Percentiles rank a stretch among this genome's conserved stretches.
Evolutionary conservation across 495 filamentous ascomycete species (phyloP).

Genomic region (Aspergillus taichungensis): DNA sequence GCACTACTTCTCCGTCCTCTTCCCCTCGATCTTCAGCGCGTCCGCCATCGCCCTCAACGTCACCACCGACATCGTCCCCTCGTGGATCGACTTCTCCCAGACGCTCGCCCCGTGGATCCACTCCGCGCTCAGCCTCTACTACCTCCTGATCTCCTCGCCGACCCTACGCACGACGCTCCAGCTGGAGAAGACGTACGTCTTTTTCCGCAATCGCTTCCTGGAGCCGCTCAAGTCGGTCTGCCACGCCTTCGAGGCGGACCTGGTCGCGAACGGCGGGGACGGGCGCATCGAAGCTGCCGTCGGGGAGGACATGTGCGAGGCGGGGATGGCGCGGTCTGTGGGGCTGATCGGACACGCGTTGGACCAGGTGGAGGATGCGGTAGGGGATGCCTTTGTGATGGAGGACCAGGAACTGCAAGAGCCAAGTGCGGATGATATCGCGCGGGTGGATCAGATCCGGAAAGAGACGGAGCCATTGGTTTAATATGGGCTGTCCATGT

Average conservation of each 20-base stretch:
- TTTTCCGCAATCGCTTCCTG: conserved; percentile 32
- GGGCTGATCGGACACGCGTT: conserved; percentile 27
- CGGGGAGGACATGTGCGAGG: conserved; percentile 30
- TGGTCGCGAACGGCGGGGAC: conserved; percentile 28
- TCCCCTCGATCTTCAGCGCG: conserved; percentile 25
- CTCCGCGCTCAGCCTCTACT: conserved; percentile 38
- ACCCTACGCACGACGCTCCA: conserved; percentile 23
- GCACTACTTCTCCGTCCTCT: conserved; percentile 45
- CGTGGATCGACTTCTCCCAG: conserved; percentile 32
- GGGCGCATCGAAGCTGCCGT: conserved; percentile 31
- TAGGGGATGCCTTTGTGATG: conserved; percentile 25
- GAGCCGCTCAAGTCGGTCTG: conserved; percentile 25
- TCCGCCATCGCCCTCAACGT: conserved; percentile 14
- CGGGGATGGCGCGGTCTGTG: conserved; percentile 31
- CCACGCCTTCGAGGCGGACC: conserved; percentile 27
- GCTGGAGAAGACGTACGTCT: conserved; percentile 28
- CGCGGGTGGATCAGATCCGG: conserved; percentile 19
- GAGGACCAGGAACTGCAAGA: conserved; percentile 23
- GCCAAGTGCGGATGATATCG: conserved; percentile 24
- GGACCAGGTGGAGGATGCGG: conserved; percentile 31
- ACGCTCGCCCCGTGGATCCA: conserved; percentile 29
- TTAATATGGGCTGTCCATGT: no score
- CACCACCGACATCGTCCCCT: conserved; percentile 23
- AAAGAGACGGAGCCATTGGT: conserved; percentile 12
- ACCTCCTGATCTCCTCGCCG: conserved; percentile 31